Percentiles rank a stretch among this genome's conserved stretches.
phyloP scores from a whole-genome alignment of 2,329 filamentous ascomycete species.

The Diaporthe helianthi region DNA sequence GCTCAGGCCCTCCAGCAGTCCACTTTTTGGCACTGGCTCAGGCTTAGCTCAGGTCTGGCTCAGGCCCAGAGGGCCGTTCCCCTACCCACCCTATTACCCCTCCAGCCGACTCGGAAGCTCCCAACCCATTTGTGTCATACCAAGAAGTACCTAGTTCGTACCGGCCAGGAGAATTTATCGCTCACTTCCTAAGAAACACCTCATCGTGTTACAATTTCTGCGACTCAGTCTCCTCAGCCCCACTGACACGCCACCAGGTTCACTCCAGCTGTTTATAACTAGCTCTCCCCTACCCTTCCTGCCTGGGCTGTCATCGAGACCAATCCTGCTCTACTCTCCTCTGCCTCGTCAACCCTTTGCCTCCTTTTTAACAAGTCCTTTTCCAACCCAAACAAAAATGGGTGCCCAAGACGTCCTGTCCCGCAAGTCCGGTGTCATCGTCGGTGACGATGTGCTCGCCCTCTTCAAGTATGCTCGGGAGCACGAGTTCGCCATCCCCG shows the following conservation, averaged over 20 bases:
- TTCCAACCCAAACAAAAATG: slow-evolving; percentile 42
- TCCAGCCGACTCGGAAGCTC: slow-evolving; percentile 24
- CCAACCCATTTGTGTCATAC: slow-evolving; percentile 23
- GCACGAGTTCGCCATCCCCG: slow-evolving; percentile 87
- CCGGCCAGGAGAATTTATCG: slow-evolving; percentile 34
- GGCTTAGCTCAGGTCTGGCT: neutral
- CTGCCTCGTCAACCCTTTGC: neutral
- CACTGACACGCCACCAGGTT: slow-evolving; percentile 31
- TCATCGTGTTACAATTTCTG: slow-evolving; percentile 33
- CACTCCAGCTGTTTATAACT: slow-evolving; percentile 29
- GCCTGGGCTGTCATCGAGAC: slow-evolving; percentile 15
- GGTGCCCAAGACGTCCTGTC: slow-evolving; percentile 60
- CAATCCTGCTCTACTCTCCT: slow-evolving; percentile 21
- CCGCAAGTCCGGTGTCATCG: slow-evolving; percentile 71
- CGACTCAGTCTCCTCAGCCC: slow-evolving; percentile 28
- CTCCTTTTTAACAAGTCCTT: neutral
- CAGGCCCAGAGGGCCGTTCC: slow-evolving; percentile 5
- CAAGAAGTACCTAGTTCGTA: neutral
- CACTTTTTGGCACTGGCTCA: slow-evolving; percentile 1
- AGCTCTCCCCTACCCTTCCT: slow-evolving; percentile 13
- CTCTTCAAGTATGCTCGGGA: slow-evolving; percentile 92
- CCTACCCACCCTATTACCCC: slow-evolving; percentile 25
- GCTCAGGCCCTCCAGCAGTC: neutral
- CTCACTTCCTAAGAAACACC: slow-evolving; percentile 33
- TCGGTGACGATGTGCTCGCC: slow-evolving; percentile 49